phyloP scores from a whole-genome alignment of 441 rosid species.

The Omphalea diandra region DNA sequence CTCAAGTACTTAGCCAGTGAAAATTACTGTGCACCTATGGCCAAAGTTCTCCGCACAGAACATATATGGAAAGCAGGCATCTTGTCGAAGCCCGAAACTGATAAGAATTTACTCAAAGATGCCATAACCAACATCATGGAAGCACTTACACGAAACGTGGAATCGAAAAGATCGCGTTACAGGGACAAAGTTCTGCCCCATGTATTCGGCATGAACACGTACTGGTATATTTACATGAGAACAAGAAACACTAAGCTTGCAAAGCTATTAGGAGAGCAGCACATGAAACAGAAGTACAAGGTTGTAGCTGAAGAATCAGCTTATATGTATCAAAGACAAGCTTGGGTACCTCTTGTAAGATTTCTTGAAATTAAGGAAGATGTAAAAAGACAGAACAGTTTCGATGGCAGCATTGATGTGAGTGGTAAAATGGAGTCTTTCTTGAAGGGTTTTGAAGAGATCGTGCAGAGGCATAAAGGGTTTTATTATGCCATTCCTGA shows the following conservation, averaged over 20 bases:
- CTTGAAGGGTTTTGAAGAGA: constrained; percentile 42
- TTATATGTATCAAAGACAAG: constrained; percentile 51
- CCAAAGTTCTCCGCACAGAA: constrained; percentile 56
- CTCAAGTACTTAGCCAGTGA: constrained; percentile 52
- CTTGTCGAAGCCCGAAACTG: constrained; percentile 46
- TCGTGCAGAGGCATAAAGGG: constrained; percentile 35
- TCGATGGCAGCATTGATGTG: not conserved
- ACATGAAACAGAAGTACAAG: constrained; percentile 47
- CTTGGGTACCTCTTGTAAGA: constrained; percentile 51
- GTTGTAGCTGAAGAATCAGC: constrained; percentile 56
- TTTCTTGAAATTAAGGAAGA: constrained; percentile 39
- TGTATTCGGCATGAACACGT: constrained; percentile 55
- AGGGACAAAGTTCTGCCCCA: constrained; percentile 42
- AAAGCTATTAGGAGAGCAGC: constrained; percentile 48
- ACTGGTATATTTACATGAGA: constrained; percentile 70
- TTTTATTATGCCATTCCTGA: constrained; percentile 43
- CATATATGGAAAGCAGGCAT: constrained; percentile 57
- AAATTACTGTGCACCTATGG: constrained; percentile 46
- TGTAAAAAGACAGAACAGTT: constrained; percentile 1
- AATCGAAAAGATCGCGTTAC: constrained; percentile 44
- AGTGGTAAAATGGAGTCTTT: constrained; percentile 44
- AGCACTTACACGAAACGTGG: constrained; percentile 55
- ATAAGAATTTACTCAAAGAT: constrained; percentile 44
- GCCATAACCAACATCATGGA: constrained; percentile 51
- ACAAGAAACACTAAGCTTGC: constrained; percentile 52